Evolutionary conservation across 2,329 filamentous ascomycete species (phyloP).

Genomic region (Pyricularia sp.): DNA sequence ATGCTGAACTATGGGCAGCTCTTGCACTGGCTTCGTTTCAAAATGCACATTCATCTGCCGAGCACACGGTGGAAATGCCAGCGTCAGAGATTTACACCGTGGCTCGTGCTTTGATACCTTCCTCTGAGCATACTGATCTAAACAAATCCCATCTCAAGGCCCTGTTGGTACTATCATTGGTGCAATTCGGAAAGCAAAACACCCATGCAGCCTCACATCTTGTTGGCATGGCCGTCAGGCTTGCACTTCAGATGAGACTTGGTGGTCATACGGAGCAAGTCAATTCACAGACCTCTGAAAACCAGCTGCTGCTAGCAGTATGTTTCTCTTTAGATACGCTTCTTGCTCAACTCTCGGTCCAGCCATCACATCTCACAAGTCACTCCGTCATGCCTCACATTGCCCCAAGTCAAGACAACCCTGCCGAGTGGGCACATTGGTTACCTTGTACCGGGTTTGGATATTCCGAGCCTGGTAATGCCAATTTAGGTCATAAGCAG

Average conservation of each 20-base stretch:
- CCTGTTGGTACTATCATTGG: slow-evolving; percentile 48
- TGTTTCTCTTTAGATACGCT: slow-evolving; percentile 56
- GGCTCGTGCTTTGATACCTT: slow-evolving; percentile 38
- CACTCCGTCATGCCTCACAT: slow-evolving; percentile 22
- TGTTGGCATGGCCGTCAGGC: slow-evolving; percentile 53
- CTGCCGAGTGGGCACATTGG: slow-evolving; percentile 72
- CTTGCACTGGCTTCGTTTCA: slow-evolving; percentile 11
- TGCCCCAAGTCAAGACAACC: slow-evolving; percentile 42
- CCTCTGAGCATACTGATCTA: slow-evolving; percentile 30
- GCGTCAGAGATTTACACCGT: slow-evolving; percentile 37
- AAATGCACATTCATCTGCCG: background rate
- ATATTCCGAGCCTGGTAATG: background rate
- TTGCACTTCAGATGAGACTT: slow-evolving; percentile 25
- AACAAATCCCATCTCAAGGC: slow-evolving; percentile 44
- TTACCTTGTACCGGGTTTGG: slow-evolving; percentile 36
- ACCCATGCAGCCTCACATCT: slow-evolving; percentile 52
- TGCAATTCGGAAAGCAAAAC: slow-evolving; percentile 52
- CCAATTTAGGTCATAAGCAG: background rate
- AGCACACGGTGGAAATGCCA: slow-evolving; percentile 6
- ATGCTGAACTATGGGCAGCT: slow-evolving; percentile 8
- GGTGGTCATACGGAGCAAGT: slow-evolving; percentile 17
- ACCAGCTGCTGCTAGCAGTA: background rate
- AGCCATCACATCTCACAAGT: slow-evolving; percentile 38
- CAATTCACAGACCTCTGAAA: slow-evolving; percentile 27
- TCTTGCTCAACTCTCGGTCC: slow-evolving; percentile 40